A percentile compares a stretch with the other conserved stretches of the same genome.
phyloP scores from a whole-genome alignment of 2,329 filamentous ascomycete species.

The Tolypocladium guangdongense region DNA sequence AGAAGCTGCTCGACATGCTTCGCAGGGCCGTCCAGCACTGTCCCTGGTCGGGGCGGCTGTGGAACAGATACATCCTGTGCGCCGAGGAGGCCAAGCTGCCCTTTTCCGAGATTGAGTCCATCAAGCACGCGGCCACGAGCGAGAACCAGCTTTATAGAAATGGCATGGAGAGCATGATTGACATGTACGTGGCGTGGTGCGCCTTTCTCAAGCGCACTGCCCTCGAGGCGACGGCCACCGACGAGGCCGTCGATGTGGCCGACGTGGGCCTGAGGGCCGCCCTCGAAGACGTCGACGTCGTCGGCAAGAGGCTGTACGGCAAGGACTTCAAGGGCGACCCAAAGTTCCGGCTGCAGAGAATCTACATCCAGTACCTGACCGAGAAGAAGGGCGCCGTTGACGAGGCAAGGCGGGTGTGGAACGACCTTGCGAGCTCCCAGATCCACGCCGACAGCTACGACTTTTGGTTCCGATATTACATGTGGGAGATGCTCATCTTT shows the following conservation, averaged over 20 bases:
- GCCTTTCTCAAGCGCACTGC: conserved; percentile 82
- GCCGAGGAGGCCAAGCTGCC: conserved; percentile 68
- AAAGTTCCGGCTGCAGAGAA: conserved; percentile 77
- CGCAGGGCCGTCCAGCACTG: conserved; percentile 81
- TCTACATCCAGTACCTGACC: conserved; percentile 83
- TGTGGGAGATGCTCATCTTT: conserved; percentile 73
- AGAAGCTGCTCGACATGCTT: conserved; percentile 53
- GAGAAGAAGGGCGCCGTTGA: conserved; percentile 71
- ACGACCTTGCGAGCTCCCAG: conserved; percentile 51
- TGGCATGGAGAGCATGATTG: conserved; percentile 78
- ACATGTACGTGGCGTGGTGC: conserved; percentile 91
- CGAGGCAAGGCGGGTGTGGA: conserved; percentile 69
- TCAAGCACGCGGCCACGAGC: conserved; percentile 87
- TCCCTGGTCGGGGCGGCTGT: conserved; percentile 83
- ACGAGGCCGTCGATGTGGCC: conserved; percentile 80
- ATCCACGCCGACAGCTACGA: conserved; percentile 70
- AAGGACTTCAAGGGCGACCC: conserved; percentile 74
- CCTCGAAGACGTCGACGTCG: conserved; percentile 74
- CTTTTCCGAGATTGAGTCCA: conserved; percentile 72
- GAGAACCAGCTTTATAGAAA: conserved; percentile 75
- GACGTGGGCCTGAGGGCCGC: conserved; percentile 82
- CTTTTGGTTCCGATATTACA: conserved; percentile 88
- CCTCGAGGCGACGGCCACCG: conserved; percentile 59
- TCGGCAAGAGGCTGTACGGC: conserved; percentile 65
- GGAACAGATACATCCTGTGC: conserved; percentile 79